These are phyloP conservation scores for Zygnema circumcarinatum DNA, from an alignment of 139 green algal genomes.

Conservation along the genomic window DNA sequence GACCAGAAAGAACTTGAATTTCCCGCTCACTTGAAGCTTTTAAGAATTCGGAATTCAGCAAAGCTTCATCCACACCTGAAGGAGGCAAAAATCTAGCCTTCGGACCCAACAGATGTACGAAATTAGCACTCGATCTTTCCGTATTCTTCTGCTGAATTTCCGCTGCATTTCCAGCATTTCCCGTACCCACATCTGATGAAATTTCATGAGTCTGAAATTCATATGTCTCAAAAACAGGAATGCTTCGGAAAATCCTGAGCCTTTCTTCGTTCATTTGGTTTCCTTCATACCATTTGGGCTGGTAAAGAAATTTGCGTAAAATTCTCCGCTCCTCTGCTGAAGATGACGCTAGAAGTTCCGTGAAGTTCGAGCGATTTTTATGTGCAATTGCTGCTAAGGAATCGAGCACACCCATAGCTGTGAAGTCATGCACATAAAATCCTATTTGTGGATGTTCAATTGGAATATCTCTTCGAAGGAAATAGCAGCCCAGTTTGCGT, in stretches of 20 bases:
- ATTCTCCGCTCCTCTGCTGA: constrained; percentile 63
- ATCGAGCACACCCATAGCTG: constrained; percentile 66
- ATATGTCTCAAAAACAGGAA: constrained; percentile 71
- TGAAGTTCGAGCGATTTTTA: background rate
- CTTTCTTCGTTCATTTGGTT: constrained; percentile 10
- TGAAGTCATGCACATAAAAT: constrained; percentile 66
- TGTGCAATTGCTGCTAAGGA: constrained; percentile 61
- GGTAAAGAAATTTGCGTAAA: constrained; percentile 73
- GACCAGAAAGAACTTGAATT: constrained; percentile 59
- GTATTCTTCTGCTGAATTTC: too few species aligned
- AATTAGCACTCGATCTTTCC: too few species aligned
- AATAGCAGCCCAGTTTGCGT: constrained; percentile 62
- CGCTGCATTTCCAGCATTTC: background rate
- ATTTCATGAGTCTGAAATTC: background rate
- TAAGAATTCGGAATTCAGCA: constrained; percentile 68
- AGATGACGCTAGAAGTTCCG: background rate
- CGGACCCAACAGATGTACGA: background rate
- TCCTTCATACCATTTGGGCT: constrained; percentile 66
- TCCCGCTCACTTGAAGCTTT: constrained; percentile 52
- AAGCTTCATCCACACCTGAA: constrained; percentile 48
- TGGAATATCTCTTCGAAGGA: constrained; percentile 59
- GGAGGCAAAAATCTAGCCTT: constrained; percentile 65
- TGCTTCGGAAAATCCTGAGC: constrained; percentile 53
- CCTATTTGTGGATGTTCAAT: constrained; percentile 43
- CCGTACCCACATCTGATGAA: background rate